Percentiles rank a stretch among this genome's conserved stretches.
Evolutionary conservation across 768 basidiomycete species (phyloP).

Genomic region (Podaxis pistillaris): DNA sequence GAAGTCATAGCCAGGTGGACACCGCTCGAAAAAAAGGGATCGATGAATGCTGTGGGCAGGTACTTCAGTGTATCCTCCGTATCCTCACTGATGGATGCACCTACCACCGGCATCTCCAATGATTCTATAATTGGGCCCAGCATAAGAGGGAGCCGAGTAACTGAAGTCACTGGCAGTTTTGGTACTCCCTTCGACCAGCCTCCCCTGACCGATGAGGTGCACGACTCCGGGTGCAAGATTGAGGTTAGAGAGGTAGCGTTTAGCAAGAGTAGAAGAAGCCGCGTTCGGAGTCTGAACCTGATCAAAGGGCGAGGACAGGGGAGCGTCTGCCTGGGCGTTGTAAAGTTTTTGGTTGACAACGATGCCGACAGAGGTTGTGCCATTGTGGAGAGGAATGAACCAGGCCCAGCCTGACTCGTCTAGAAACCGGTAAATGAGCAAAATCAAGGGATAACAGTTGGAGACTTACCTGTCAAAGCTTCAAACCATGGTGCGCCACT

Average conservation of each 20-base stretch:
- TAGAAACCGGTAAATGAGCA: constrained; percentile 22
- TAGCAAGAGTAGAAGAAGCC: constrained; percentile 26
- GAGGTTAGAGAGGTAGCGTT: constrained; percentile 45
- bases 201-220: constrained; percentile 39
- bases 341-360: constrained; percentile 57
- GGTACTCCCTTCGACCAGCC: constrained; percentile 40
- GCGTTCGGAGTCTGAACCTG: constrained; percentile 23
- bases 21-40: constrained; percentile 65
- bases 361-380: constrained; percentile 59
- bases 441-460: background rate
- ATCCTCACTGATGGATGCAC: constrained; percentile 15
- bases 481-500: constrained; percentile 70
- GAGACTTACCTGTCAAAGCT: constrained; percentile 56
- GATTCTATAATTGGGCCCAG: constrained; percentile 54
- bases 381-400: constrained; percentile 69
- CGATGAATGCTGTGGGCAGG: constrained; percentile 49
- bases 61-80: constrained; percentile 3
- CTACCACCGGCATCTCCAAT: constrained; percentile 68
- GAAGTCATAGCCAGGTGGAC: constrained; percentile 67
- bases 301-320: constrained; percentile 29
- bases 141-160: constrained; percentile 59
- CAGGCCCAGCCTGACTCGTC: constrained; percentile 74
- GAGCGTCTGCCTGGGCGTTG: constrained; percentile 31
- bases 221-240: constrained; percentile 47
- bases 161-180: constrained; percentile 61